These are phyloP conservation scores for Anacardium occidentale DNA, from an alignment of 345 rosid genomes.

Conservation along the genomic window DNA sequence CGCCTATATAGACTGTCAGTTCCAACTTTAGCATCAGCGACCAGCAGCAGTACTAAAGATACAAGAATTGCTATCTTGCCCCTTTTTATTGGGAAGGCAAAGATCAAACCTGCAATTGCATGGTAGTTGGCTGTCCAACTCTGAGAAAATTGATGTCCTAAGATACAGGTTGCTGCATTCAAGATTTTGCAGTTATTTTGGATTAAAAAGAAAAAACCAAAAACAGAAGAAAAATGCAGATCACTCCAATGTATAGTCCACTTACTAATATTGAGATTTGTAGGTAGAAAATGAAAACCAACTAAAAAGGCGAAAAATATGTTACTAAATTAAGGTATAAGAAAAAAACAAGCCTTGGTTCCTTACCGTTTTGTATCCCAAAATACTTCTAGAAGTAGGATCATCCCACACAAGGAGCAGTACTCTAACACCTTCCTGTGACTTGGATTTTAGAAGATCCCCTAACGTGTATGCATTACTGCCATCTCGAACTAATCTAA, in stretches of 20 bases:
- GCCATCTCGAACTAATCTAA: conserved; percentile 59
- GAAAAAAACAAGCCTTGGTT: conserved; percentile 12
- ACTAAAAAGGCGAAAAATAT: not conserved
- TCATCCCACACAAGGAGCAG: conserved; percentile 96
- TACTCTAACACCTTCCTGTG: conserved; percentile 94
- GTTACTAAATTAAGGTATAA: conserved; percentile 10
- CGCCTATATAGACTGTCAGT: not conserved
- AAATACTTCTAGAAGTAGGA: conserved; percentile 77
- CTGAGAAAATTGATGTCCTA: conserved; percentile 6
- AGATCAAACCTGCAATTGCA: conserved; percentile 22
- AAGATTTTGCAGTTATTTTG: conserved; percentile 2
- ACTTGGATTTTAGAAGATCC: conserved; percentile 76
- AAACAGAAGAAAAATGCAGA: not conserved
- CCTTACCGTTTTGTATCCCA: conserved; percentile 66
- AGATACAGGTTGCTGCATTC: conserved; percentile 21
- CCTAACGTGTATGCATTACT: conserved; percentile 51
- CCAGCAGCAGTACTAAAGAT: conserved; percentile 8
- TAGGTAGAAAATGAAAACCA: conserved; percentile 5
- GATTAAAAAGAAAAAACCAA: not conserved
- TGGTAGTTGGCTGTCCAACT: conserved; percentile 14
- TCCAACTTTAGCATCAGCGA: not conserved
- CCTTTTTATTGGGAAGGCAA: conserved; percentile 7
- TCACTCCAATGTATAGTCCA: not conserved
- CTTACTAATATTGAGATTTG: not conserved
- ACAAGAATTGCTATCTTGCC: not conserved